A percentile compares a stretch with the other conserved stretches of the same genome.
These are phyloP conservation scores for Taphrina populina DNA, from an alignment of 1,139 yeast genomes.

Conservation along the genomic window DNA sequence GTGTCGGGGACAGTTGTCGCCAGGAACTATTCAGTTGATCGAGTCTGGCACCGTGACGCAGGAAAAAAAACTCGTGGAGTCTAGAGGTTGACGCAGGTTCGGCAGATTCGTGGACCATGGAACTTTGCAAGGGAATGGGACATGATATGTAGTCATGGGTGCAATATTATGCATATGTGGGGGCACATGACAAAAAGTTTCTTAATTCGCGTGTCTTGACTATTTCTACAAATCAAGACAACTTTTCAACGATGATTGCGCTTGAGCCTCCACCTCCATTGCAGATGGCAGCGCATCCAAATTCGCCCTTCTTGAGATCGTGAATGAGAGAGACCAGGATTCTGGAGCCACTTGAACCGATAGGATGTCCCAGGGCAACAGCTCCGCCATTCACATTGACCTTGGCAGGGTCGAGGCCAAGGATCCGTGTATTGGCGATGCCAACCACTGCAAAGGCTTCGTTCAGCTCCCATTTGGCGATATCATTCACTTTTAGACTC, in stretches of 20 bases:
- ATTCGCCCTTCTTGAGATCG: constrained; percentile 75
- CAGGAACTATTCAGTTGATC: constrained; percentile 44
- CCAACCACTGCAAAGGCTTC: constrained; percentile 96
- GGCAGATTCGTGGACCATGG: neutral
- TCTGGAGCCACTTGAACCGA: constrained; percentile 94
- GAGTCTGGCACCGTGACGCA: constrained; percentile 46
- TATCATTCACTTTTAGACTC: constrained; percentile 50
- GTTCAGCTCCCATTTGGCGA: constrained; percentile 77
- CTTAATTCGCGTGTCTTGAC: no score
- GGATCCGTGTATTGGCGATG: constrained; percentile 68
- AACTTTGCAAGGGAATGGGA: no score
- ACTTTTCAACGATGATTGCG: constrained; percentile 66
- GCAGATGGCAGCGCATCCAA: constrained; percentile 91
- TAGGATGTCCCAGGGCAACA: constrained; percentile 91
- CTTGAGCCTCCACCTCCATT: constrained; percentile 99
- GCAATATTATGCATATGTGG: no score
- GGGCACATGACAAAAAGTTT: no score
- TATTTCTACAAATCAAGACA: no score
- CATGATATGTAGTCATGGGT: no score
- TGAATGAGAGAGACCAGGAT: constrained; percentile 76
- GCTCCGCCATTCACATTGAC: constrained; percentile 94
- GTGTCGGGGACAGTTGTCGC: constrained; percentile 44
- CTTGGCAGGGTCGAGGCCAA: constrained; percentile 64
- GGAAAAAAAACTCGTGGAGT: constrained; percentile 41
- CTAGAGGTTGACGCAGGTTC: neutral